Evolutionary conservation across 345 rosid genomes (phyloP), one percentile per base, ranked within the genome.

Genomic region (Theobroma cacao): DNA sequence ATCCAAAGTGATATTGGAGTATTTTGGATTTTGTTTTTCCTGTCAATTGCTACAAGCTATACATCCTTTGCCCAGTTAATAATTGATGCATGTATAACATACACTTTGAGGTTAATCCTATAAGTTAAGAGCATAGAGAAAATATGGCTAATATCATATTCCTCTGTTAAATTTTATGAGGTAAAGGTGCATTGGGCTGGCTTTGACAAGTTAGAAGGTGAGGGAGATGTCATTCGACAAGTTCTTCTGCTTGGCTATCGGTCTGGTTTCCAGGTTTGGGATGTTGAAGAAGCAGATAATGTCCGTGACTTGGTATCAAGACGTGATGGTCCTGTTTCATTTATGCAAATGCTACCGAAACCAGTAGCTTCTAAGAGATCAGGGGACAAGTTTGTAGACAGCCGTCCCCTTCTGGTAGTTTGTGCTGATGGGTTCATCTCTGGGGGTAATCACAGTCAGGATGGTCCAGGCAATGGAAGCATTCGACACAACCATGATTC

Each of bases 231-330:
- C 71, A 72, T 78, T 80, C 87, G 94, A 71, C 90, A 76, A 80
- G 91, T 92, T 79, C 95, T 96, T 20, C 86, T 96, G 50, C 88
- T 96, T 6, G 97, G 94, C 0, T 94, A 90, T 86, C 88, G 76
- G 5, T 92, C 97, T 84, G 98, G 99, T 47, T 96, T 90, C 83
- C 98, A 96, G 90, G 88, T 96, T 78, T 92, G 98, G 98, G 99
- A 96, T 85, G 97, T 92, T 53, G 97, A 96, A 85, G 97, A 94
- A 56, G 93, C 92, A 2, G 91, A 91, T 79, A 89, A 92, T 75
- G 97, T 96, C 50, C 85, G 88, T 56, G 90, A 87, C 77, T 83
- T 96, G 55, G 97, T 91, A 48, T 92, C 97, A 59, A 86, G 88
- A 60, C 85, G 86, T 73, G 98, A 96, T 79, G 99, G 93, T 48